Percentiles rank a stretch among this genome's conserved stretches.
phyloP scores from a whole-genome alignment of 108 stramenopile species.

The Pelagomonas calceolata region DNA sequence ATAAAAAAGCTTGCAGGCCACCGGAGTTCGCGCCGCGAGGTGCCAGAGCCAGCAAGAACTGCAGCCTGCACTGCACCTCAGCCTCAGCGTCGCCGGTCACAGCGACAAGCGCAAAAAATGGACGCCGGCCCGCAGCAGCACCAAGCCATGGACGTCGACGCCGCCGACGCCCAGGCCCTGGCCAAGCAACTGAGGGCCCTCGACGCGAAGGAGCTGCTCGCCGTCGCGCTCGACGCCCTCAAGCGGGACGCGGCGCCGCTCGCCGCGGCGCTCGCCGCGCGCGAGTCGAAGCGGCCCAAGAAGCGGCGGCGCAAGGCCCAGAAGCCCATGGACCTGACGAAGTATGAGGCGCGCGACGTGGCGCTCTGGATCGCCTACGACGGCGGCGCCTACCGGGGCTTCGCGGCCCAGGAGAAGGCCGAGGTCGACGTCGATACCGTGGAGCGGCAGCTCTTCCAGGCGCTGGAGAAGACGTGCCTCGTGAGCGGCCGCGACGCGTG shows the following conservation, averaged over 20 bases:
- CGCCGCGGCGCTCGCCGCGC: background rate
- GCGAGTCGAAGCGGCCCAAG: background rate
- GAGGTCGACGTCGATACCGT: slow-evolving; percentile 58
- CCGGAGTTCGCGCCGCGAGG: no score
- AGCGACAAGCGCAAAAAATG: no score
- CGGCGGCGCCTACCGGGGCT: slow-evolving; percentile 63
- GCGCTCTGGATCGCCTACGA: slow-evolving; percentile 79
- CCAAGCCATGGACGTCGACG: no score
- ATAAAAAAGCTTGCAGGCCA: no score
- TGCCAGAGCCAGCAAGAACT: no score
- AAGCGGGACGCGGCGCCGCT: background rate
- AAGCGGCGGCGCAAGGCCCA: background rate
- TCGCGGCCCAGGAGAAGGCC: slow-evolving; percentile 61
- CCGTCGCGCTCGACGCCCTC: background rate
- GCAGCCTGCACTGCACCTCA: no score
- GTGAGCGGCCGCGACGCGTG: slow-evolving; percentile 41
- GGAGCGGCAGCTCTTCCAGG: slow-evolving; percentile 68
- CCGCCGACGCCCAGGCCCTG: no score
- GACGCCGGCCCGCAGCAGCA: no score
- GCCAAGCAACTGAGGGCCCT: background rate
- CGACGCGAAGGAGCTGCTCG: background rate
- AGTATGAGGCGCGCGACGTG: slow-evolving; percentile 50
- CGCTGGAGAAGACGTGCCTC: slow-evolving; percentile 58
- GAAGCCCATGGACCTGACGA: slow-evolving; percentile 13
- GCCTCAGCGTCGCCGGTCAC: no score